Percentiles rank a stretch among this genome's conserved stretches.
Conservation (phyloP, 768 basidiomycete species). For the Amanita muscaria region DNA sequence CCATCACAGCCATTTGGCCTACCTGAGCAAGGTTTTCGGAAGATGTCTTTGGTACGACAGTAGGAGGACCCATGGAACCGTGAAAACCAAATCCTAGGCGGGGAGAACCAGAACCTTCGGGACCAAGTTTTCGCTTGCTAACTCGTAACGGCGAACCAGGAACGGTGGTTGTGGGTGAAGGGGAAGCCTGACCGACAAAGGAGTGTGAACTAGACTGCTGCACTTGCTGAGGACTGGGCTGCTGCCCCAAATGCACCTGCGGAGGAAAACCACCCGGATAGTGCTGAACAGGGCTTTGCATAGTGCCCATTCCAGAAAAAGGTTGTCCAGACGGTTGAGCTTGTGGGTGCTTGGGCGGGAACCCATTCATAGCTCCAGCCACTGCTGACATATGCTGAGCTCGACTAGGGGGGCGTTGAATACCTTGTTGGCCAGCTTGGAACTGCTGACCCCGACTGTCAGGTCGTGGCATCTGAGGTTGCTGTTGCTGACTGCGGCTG, state of each 20-base stretch:
- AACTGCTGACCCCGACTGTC: conserved; percentile 12
- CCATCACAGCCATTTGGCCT: conserved; percentile 10
- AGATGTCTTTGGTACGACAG: conserved; percentile 8
- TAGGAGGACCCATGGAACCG: conserved; percentile 16
- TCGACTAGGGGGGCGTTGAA: conserved; percentile 12
- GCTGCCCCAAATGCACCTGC: conserved; percentile 13
- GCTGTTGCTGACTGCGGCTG: conserved; percentile 12
- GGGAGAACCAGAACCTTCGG: conserved; percentile 19
- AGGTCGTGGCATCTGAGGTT: conserved; percentile 9
- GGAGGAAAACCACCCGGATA: conserved; percentile 9
- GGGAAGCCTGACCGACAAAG: conserved; percentile 7
- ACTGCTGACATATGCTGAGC: conserved; percentile 5
- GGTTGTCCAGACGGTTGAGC: conserved; percentile 4
- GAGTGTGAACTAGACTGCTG: conserved; percentile 2
- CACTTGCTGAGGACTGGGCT: conserved; percentile 7
- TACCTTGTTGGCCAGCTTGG: conserved; percentile 1
- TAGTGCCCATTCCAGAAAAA: neutral
- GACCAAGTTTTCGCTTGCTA: conserved; percentile 21
- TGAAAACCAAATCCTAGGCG: conserved; percentile 9
- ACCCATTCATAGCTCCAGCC: conserved; percentile 7
- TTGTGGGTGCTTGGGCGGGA: conserved; percentile 5
- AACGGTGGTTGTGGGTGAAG: conserved; percentile 9
- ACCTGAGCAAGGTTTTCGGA: conserved; percentile 6
- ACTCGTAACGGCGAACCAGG: conserved; percentile 23
- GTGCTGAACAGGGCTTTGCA: conserved; percentile 13